phyloP scores from a whole-genome alignment of 352 stramenopile species.

The Pythium volutum region DNA sequence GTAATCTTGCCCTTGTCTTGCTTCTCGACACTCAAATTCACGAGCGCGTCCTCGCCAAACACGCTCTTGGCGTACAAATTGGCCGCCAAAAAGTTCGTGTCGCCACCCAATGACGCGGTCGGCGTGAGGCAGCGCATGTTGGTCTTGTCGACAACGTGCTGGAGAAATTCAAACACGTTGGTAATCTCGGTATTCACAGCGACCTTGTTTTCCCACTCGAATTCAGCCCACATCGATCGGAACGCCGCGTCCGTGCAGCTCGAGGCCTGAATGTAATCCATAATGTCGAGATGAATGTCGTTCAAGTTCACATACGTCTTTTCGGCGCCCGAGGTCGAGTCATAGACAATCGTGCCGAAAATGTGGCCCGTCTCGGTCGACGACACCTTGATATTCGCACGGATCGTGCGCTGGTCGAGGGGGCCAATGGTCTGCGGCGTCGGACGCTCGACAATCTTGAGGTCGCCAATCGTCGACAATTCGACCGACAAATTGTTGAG shows the following conservation, averaged over 20 bases:
- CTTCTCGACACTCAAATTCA: slow-evolving; percentile 99
- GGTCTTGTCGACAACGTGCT: slow-evolving; percentile 98
- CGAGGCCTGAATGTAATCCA: slow-evolving; percentile 99
- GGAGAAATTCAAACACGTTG: slow-evolving; percentile 96
- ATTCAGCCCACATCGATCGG: slow-evolving; percentile 99
- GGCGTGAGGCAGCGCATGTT: slow-evolving; percentile 99
- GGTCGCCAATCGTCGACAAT: slow-evolving; percentile 98
- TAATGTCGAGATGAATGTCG: slow-evolving; percentile 99
- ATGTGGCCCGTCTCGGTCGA: slow-evolving; percentile 99
- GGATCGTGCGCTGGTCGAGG: slow-evolving; percentile 95
- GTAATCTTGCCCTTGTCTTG: slow-evolving; percentile 96
- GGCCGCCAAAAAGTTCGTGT: slow-evolving; percentile 92
- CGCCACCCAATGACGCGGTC: slow-evolving; percentile 81
- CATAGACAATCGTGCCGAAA: slow-evolving; percentile 99
- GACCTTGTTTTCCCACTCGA: slow-evolving; percentile 99
- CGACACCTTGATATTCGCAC: slow-evolving; percentile 99
- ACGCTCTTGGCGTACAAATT: slow-evolving; percentile 93
- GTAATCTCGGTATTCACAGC: slow-evolving; percentile 96
- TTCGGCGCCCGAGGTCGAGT: slow-evolving; percentile 93
- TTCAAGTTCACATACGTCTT: slow-evolving; percentile 99
- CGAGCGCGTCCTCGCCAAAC: slow-evolving; percentile 98
- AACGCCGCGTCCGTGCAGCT: slow-evolving; percentile 96
- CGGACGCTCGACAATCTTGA: slow-evolving; percentile 99
- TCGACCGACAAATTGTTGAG: slow-evolving; percentile 99
- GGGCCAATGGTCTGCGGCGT: slow-evolving; percentile 97